phyloP scores from a whole-genome alignment of 202 grass and related monocot genomes.

The Thinopyrum obtusiflorum region DNA sequence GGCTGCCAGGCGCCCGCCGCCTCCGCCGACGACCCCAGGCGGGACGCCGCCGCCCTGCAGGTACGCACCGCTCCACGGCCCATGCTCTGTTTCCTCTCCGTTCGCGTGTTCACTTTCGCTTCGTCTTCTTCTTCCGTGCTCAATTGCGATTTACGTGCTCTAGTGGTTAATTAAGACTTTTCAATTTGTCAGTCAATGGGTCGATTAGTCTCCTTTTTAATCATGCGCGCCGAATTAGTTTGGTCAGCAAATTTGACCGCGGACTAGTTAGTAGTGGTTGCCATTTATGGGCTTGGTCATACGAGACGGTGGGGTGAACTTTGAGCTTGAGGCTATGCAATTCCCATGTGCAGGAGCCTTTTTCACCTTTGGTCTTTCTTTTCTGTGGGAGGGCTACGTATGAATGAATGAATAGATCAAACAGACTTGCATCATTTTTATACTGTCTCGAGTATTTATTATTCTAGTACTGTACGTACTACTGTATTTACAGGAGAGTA shows the following conservation, averaged over 20 bases:
- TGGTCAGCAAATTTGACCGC: neutral
- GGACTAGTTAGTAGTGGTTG: no score
- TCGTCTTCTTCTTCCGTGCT: neutral
- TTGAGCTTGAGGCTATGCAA: neutral
- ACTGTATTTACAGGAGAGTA: no score
- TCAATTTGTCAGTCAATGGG: neutral
- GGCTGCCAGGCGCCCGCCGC: conserved; percentile 28
- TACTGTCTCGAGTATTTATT: no score
- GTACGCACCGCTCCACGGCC: neutral
- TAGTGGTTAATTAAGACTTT: neutral
- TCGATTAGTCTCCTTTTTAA: neutral
- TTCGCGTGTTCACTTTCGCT: neutral
- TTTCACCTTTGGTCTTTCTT: neutral
- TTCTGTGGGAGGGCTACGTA: no score
- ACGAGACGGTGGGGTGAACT: neutral
- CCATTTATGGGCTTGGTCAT: neutral
- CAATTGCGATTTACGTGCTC: neutral
- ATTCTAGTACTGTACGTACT: no score
- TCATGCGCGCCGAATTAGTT: neutral
- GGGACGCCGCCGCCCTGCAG: conserved; percentile 20
- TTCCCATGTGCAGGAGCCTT: no score
- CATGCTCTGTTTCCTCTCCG: neutral
- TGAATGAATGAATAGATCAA: no score
- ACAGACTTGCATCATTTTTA: no score
- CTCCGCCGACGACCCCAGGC: conserved; percentile 33